Base-by-base conservation (phyloP, 176 grass and related monocot genomes). In the Bonia amplexicaulis region DNA sequence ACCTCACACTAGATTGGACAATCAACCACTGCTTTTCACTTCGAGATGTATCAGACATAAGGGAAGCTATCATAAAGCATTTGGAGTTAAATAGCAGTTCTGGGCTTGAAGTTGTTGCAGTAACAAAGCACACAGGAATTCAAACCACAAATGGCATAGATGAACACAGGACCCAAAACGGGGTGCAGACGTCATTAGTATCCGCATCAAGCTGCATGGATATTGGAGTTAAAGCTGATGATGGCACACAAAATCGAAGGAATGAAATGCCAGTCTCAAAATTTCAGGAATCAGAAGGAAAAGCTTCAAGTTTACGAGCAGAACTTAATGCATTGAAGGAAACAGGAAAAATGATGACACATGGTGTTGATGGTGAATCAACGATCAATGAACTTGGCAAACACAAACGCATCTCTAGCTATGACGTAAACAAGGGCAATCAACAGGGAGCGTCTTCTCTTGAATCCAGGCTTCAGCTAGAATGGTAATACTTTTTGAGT, bases 21-120 rank as follows among this genome's bases (percentile, higher is more conserved):
- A 82, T 98, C 16, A 95, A 73, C 59, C 96, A 94, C 55, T 98
- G 93, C 66, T 98, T 96, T 86, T 95, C 91, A 48, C 89, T 95
- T 68, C 88, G 76, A 94, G 96, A 95, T 95, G 91, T 98, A 85
- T 92, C 93, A 48, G 93, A 95, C 78, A 95, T 98, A 91, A 92
- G 87, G 67, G 96, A 95, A 79, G 61, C 86, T 55, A 88, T 98
- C 55, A 69, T 90, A 60, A 96, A 96, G 71, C 84, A 92, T 82
- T 82, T 98, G 64, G 84, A 87, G 72, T 86, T 87, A 65, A 84
- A 87, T 79, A 83, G 63, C 29, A 77, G 79, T 5, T 67, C 81
- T 82, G 96, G 73, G 40, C 80, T 84, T 77, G 89, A 92, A 71
- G n/a, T 55, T 88, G 63, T 93, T 78, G 74, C 80, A 1, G 41